Percentiles rank a stretch among this genome's conserved stretches.
phyloP scores from a whole-genome alignment of 1,139 yeast genomes.

The Saccharomyces hybrid region DNA sequence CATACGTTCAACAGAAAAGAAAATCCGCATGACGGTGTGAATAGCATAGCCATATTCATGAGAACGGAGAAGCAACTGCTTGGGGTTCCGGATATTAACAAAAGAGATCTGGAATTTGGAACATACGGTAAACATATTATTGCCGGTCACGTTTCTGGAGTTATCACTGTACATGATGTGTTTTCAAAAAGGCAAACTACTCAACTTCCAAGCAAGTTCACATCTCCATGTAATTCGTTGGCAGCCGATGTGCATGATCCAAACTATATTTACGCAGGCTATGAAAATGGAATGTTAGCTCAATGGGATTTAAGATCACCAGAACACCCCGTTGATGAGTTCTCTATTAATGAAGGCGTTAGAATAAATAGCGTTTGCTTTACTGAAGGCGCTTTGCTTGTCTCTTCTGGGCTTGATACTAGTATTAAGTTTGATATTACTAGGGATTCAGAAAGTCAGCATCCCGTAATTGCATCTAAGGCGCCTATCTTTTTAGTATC shows the following conservation, averaged over 20 bases:
- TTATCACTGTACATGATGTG: constrained; percentile 37
- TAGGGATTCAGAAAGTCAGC: background rate
- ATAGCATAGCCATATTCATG: constrained; percentile 15
- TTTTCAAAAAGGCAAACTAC: constrained; percentile 19
- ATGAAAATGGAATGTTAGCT: constrained; percentile 40
- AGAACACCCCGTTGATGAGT: constrained; percentile 11
- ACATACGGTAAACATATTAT: constrained; percentile 35
- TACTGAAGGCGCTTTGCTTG: constrained; percentile 7
- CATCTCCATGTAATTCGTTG: constrained; percentile 17
- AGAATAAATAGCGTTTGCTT: constrained; percentile 12
- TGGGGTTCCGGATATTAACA: background rate
- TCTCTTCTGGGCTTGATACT: constrained; percentile 23
- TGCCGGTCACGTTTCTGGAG: constrained; percentile 48
- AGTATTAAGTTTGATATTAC: constrained; percentile 10
- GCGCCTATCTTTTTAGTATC: constrained; percentile 19
- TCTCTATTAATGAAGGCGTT: constrained; percentile 13
- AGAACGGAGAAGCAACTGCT: background rate
- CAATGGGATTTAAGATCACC: constrained; percentile 35
- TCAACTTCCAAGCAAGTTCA: constrained; percentile 18
- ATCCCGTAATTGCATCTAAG: constrained; percentile 1
- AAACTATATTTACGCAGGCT: constrained; percentile 37
- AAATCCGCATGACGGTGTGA: constrained; percentile 34
- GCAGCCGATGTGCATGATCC: constrained; percentile 15
- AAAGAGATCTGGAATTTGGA: constrained; percentile 33
- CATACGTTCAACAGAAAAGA: constrained; percentile 35